A percentile compares a stretch with the other conserved stretches of the same genome.
These are phyloP conservation scores for Xylaria sp. DNA, from an alignment of 2,329 filamentous ascomycete genomes.

Conservation along the genomic window DNA sequence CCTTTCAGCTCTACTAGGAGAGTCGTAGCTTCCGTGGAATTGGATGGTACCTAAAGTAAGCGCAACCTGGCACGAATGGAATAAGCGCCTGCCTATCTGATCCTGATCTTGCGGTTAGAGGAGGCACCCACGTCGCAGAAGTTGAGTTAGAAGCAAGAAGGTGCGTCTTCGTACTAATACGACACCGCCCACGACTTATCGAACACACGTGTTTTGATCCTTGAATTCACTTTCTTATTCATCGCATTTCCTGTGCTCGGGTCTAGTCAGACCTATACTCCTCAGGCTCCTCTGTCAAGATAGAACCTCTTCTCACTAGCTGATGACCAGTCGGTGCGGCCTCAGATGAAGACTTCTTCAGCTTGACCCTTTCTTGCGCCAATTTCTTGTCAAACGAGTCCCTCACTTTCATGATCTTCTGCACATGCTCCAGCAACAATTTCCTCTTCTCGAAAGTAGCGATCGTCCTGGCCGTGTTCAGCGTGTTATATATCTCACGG, in stretches of 20 bases:
- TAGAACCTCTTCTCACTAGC: conserved; percentile 16
- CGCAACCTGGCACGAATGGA: no score
- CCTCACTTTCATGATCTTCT: conserved; percentile 19
- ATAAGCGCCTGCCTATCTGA: no score
- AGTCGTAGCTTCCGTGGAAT: no score
- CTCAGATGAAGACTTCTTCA: conserved; percentile 10
- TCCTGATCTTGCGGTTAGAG: no score
- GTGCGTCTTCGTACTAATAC: no score
- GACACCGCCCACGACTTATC: not conserved
- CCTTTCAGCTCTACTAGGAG: no score
- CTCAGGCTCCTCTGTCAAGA: conserved; percentile 19
- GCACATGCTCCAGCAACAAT: conserved; percentile 12
- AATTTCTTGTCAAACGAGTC: conserved; percentile 18
- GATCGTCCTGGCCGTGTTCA: conserved; percentile 28
- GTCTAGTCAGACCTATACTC: conserved; percentile 4
- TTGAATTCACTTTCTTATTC: no score
- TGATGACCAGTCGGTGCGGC: not conserved
- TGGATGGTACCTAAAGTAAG: no score
- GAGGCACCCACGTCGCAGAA: no score
- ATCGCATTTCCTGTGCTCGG: not conserved
- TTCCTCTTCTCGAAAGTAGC: conserved; percentile 16
- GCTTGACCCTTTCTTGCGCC: conserved; percentile 7
- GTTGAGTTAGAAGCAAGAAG: no score
- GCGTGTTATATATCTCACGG: conserved; percentile 31
- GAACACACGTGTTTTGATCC: not conserved